phyloP scores from a whole-genome alignment of 169 alveolate genomes.

The Plasmodium sp. region DNA sequence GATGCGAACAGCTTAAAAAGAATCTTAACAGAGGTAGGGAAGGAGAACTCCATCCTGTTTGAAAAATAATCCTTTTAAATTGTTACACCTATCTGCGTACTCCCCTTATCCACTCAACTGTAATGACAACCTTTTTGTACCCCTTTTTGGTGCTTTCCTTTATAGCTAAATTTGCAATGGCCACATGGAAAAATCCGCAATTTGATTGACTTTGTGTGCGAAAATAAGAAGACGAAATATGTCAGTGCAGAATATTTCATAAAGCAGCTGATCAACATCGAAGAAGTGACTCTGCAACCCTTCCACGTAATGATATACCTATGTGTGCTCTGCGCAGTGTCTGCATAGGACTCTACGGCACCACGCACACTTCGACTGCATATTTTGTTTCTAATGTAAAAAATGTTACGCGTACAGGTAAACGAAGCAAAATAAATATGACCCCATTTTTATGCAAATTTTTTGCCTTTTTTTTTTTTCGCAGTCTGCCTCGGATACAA shows the following conservation, averaged over 20 bases:
- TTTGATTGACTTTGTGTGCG: slow-evolving; percentile 71
- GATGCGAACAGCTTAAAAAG: slow-evolving; percentile 63
- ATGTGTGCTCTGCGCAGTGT: background rate
- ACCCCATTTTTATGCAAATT: background rate
- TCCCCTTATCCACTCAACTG: background rate
- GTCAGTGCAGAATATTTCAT: slow-evolving; percentile 75
- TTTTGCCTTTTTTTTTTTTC: slow-evolving; percentile 6
- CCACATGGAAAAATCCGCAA: slow-evolving; percentile 73
- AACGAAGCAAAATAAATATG: background rate
- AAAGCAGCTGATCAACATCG: slow-evolving; percentile 70
- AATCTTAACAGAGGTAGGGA: slow-evolving; percentile 55
- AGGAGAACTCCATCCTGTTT: background rate
- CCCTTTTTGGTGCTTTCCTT: background rate
- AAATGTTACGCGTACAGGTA: background rate
- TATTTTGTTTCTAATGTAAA: background rate
- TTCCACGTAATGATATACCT: slow-evolving; percentile 30
- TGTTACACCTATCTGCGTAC: background rate
- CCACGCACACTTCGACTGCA: background rate
- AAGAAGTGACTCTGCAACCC: slow-evolving; percentile 73
- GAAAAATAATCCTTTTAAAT: background rate
- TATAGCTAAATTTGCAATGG: slow-evolving; percentile 71
- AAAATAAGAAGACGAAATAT: slow-evolving; percentile 66
- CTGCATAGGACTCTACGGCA: background rate
- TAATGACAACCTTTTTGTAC: background rate
- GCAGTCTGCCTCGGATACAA: slow-evolving; percentile 42